Percentiles rank a stretch among this genome's conserved stretches.
Evolutionary conservation across 108 stramenopile species (phyloP).

Genomic region (Ochromonas danica): DNA sequence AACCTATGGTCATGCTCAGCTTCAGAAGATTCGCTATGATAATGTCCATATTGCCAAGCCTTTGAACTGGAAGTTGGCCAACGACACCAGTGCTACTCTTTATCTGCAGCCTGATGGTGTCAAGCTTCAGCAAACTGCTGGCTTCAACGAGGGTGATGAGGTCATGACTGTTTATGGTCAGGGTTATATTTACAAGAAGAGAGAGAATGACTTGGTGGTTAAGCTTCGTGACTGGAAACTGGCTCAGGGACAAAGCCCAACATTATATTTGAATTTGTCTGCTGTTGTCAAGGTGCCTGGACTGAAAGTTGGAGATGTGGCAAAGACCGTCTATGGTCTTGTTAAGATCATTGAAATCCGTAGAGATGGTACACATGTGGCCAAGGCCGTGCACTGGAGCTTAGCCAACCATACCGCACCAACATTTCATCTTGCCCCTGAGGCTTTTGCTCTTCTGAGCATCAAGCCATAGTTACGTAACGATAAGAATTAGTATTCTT

Average conservation of each 20-base stretch:
- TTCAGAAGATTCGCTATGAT: neutral
- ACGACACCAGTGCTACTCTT: conserved; percentile 9
- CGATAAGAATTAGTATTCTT: no score
- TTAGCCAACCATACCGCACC: conserved; percentile 1
- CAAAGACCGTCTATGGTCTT: conserved; percentile 5
- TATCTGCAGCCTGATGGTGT: conserved; percentile 23
- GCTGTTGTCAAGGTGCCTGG: conserved; percentile 8
- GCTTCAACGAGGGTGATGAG: conserved; percentile 1
- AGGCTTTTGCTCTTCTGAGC: conserved; percentile 17
- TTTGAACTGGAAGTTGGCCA: conserved; percentile 22
- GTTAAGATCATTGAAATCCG: conserved; percentile 22
- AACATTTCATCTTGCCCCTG: conserved; percentile 13
- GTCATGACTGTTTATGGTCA: conserved; percentile 29
- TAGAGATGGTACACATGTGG: conserved; percentile 2
- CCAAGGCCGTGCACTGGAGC: neutral
- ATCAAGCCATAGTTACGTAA: conserved; percentile 25
- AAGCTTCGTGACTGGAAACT: conserved; percentile 18
- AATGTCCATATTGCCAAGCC: conserved; percentile 23
- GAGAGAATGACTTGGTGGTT: conserved; percentile 10
- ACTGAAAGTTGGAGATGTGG: neutral
- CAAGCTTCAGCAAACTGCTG: neutral
- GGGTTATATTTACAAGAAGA: neutral
- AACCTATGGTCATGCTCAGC: neutral
- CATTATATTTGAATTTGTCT: neutral
- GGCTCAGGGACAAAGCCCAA: conserved; percentile 18